Evolutionary conservation across 805 yeast species (phyloP).

Genomic region (Vanderwaltozyma polyspora): DNA sequence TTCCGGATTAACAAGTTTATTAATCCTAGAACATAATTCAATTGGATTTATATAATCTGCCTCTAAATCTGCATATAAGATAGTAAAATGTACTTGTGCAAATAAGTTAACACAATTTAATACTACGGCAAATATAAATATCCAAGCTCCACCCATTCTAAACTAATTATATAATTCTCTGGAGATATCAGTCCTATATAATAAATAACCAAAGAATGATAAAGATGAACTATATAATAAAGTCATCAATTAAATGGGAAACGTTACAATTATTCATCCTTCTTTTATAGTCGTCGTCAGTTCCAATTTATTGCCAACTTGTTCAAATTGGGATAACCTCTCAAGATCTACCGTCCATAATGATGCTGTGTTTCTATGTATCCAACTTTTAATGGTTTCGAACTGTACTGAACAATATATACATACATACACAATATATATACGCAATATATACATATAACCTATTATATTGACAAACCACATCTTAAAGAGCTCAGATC

Average conservation of each 20-base stretch:
- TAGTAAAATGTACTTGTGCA: slow-evolving; percentile 88
- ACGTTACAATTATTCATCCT: too few relatives aligned
- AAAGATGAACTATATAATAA: too few relatives aligned
- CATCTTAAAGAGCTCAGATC: too few relatives aligned
- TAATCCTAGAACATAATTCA: slow-evolving; percentile 87
- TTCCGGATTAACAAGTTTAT: slow-evolving; percentile 83
- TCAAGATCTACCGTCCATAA: neutral
- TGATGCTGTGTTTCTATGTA: neutral
- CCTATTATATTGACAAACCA: too few relatives aligned
- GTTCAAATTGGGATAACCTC: neutral
- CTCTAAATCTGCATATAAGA: slow-evolving; percentile 89
- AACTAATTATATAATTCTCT: too few relatives aligned
- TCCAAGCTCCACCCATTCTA: slow-evolving; percentile 15
- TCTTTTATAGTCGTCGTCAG: too few relatives aligned
- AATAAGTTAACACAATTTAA: slow-evolving; percentile 82
- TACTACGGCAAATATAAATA: slow-evolving; percentile 64
- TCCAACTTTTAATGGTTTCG: too few relatives aligned
- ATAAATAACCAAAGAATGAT: neutral
- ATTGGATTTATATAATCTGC: slow-evolving; percentile 96
- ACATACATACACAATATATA: too few relatives aligned
- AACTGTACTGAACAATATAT: too few relatives aligned
- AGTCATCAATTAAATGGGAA: too few relatives aligned
- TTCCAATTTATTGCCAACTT: neutral
- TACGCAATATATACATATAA: too few relatives aligned
- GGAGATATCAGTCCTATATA: too few relatives aligned